These are phyloP conservation scores for Rhizopogon vulgaris DNA, from an alignment of 768 basidiomycete genomes.

Conservation along the genomic window DNA sequence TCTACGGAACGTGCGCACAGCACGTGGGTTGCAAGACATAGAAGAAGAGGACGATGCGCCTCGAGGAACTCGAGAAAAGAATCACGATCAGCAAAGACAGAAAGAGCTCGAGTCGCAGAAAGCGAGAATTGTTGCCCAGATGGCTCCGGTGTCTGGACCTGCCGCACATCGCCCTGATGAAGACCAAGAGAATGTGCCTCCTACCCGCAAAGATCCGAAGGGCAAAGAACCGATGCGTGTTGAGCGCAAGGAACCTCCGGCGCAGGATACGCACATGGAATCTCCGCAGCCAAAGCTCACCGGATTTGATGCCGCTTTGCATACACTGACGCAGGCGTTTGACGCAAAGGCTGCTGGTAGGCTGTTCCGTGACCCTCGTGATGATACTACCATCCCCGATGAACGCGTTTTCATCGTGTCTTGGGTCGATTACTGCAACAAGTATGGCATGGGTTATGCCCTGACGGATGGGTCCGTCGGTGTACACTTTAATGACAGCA, in stretches of 20 bases:
- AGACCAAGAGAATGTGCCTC: conserved; percentile 29
- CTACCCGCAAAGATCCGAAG: conserved; percentile 22
- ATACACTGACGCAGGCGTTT: conserved; percentile 53
- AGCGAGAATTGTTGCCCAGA: conserved; percentile 89
- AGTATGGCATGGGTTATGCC: conserved; percentile 99
- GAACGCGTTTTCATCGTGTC: conserved; percentile 90
- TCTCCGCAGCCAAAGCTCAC: conserved; percentile 31
- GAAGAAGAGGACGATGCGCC: conserved; percentile 34
- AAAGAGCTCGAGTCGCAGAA: conserved; percentile 89
- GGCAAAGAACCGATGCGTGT: conserved; percentile 25
- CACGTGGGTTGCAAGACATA: conserved; percentile 39
- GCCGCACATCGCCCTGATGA: conserved; percentile 26
- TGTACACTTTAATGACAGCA: conserved; percentile 96
- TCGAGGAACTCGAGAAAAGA: conserved; percentile 34
- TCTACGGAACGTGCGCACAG: conserved; percentile 36
- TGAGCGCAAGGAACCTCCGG: conserved; percentile 14
- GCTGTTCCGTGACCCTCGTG: conserved; percentile 61
- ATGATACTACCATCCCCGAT: conserved; percentile 46
- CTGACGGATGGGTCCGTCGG: conserved; percentile 93
- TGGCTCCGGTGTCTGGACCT: conserved; percentile 50
- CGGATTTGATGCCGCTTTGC: conserved; percentile 63
- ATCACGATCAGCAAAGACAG: conserved; percentile 37
- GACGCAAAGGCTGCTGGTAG: conserved; percentile 57
- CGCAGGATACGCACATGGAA: conserved; percentile 16
- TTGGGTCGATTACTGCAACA: conserved; percentile 99